Conservation (phyloP, 441 rosid genomes). For the Macaranga tanarius region DNA sequence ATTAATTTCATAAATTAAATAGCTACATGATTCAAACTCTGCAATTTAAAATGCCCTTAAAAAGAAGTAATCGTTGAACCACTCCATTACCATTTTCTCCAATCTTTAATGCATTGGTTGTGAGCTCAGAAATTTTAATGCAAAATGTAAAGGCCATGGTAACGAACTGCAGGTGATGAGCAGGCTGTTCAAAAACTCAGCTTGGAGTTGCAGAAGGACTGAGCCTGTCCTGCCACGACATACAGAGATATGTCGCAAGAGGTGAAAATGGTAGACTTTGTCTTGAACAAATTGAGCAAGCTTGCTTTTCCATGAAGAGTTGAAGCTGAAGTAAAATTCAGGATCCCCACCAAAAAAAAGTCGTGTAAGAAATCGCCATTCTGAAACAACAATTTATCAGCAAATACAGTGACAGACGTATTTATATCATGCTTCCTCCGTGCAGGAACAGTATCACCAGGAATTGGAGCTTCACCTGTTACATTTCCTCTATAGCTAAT, state of each 20-base stretch:
- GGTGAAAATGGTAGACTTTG: constrained; percentile 28
- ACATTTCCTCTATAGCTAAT: constrained; percentile 26
- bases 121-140: no score
- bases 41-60: no score
- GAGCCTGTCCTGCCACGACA: not conserved
- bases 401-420: constrained; percentile 27
- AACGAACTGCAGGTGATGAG: no score
- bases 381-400: constrained; percentile 25
- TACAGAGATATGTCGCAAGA: constrained; percentile 32
- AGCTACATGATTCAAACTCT: no score
- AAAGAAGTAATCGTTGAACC: no score
- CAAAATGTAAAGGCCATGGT: no score
- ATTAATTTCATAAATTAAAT: no score
- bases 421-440: constrained; percentile 32
- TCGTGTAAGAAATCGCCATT: constrained; percentile 25
- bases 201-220: constrained; percentile 31
- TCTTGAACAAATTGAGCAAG: constrained; percentile 34
- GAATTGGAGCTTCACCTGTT: constrained; percentile 32
- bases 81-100: no score
- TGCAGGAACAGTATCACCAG: constrained; percentile 30
- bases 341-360: not conserved
- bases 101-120: no score
- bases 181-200: constrained; percentile 8
- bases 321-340: constrained; percentile 36
- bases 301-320: constrained; percentile 33